A percentile compares a stretch with the other conserved stretches of the same genome.
Conservation (phyloP, 225 moss, liverwort and hornwort species). For the Thuidium tamariscinum region DNA sequence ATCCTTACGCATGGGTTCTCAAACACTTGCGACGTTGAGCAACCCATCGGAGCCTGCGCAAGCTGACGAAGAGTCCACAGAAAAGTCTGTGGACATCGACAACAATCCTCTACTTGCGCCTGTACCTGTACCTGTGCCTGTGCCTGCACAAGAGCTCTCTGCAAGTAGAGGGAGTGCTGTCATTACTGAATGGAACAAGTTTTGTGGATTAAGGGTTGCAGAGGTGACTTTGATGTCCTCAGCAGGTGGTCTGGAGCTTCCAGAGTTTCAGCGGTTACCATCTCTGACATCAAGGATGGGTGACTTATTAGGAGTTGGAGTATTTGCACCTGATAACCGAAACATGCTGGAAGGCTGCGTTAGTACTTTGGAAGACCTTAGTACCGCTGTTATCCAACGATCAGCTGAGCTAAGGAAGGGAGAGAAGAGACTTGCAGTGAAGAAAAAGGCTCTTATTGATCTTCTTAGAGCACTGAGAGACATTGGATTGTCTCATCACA, state of each 20-base stretch:
- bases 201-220: slow-evolving; percentile 34
- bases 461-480: slow-evolving; percentile 57
- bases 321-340: slow-evolving; percentile 48
- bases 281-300: slow-evolving; percentile 51
- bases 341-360: slow-evolving; percentile 22
- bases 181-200: slow-evolving; percentile 31
- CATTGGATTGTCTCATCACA: slow-evolving; percentile 71
- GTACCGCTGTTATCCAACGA: slow-evolving; percentile 60
- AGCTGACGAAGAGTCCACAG: background rate
- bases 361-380: slow-evolving; percentile 45
- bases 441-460: slow-evolving; percentile 88
- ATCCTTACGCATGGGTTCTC: slow-evolving; percentile 44
- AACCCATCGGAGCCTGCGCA: slow-evolving; percentile 1
- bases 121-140: background rate
- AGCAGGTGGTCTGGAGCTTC: slow-evolving; percentile 3
- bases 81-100: background rate
- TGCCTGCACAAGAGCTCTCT: slow-evolving; percentile 3
- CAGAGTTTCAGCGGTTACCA: slow-evolving; percentile 42
- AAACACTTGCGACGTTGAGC: slow-evolving; percentile 33
- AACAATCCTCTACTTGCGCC: background rate
- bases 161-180: slow-evolving; percentile 14
- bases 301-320: slow-evolving; percentile 29
- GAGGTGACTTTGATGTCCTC: slow-evolving; percentile 19
- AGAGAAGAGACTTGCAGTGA: slow-evolving; percentile 62
- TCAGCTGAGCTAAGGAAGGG: slow-evolving; percentile 72